Evolutionary conservation across 495 filamentous ascomycete genomes (phyloP).

Genomic region (Pyrenopolyporus hunteri): DNA sequence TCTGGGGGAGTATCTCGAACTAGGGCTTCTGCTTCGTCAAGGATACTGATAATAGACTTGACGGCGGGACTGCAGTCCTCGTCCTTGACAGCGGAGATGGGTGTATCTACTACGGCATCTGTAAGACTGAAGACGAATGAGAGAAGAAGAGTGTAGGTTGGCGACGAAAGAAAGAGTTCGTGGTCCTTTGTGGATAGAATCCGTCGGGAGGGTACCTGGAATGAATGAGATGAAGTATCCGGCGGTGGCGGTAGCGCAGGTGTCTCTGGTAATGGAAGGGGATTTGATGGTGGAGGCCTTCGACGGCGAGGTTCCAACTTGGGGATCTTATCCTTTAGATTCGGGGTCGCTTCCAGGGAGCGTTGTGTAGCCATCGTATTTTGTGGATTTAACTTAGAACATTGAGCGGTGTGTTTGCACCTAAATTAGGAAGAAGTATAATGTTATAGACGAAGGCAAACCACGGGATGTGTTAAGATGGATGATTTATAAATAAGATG

Average conservation of each 20-base stretch:
- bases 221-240: slow-evolving; percentile 64
- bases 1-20: slow-evolving; percentile 73
- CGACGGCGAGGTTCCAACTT: slow-evolving; percentile 69
- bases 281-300: slow-evolving; percentile 58
- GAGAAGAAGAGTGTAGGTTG: slow-evolving; percentile 76
- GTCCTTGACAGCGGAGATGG: slow-evolving; percentile 69
- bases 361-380: slow-evolving; percentile 38
- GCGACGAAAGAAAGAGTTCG: slow-evolving; percentile 77
- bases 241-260: slow-evolving; percentile 74
- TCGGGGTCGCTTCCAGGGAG: slow-evolving; percentile 54
- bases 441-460: neutral
- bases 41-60: slow-evolving; percentile 68
- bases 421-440: neutral
- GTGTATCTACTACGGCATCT: slow-evolving; percentile 77
- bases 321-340: slow-evolving; percentile 68
- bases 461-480: neutral
- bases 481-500: slow-evolving; percentile 26
- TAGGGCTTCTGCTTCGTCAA: slow-evolving; percentile 68
- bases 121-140: slow-evolving; percentile 87
- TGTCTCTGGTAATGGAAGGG: slow-evolving; percentile 72
- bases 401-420: neutral
- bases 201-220: slow-evolving; percentile 70
- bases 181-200: slow-evolving; percentile 84
- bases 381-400: neutral
- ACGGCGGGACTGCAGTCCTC: slow-evolving; percentile 62